Conservation (phyloP, 768 basidiomycete species). For the Stropharia rugosoannulata region DNA sequence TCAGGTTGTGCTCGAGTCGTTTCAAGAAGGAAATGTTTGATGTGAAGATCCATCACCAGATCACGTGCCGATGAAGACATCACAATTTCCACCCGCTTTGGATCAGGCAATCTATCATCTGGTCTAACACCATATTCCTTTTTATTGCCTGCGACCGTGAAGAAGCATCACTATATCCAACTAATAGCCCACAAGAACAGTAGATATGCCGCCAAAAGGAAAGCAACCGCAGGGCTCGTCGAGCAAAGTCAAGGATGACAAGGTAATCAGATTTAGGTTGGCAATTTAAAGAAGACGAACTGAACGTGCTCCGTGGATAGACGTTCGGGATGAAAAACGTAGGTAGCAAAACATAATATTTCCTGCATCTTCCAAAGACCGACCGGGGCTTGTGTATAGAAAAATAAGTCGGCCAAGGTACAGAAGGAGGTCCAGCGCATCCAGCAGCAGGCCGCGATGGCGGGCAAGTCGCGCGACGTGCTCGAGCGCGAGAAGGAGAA, state of each 20-base stretch:
- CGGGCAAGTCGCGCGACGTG: conserved; percentile 78
- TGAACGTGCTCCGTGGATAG: conserved; percentile 34
- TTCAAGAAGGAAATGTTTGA: too few relatives aligned
- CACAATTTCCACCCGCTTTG: not conserved
- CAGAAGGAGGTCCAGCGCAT: conserved; percentile 82
- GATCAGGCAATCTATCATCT: not conserved
- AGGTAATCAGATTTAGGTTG: conserved; percentile 46
- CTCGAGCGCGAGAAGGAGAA: conserved; percentile 89
- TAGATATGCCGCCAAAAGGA: conserved; percentile 80
- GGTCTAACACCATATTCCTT: not conserved
- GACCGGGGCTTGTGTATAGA: conserved; percentile 39
- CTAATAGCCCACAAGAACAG: not conserved
- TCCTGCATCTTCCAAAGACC: not conserved
- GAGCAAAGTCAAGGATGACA: conserved; percentile 79
- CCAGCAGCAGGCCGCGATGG: conserved; percentile 68
- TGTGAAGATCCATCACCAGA: too few relatives aligned
- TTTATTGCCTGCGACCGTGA: not conserved
- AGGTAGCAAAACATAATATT: conserved; percentile 24
- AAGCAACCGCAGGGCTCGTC: conserved; percentile 54
- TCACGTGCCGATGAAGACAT: not conserved
- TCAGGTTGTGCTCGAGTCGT: too few relatives aligned
- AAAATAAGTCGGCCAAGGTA: conserved; percentile 94
- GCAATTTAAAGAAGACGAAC: conserved; percentile 22
- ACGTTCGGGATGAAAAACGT: conserved; percentile 92
- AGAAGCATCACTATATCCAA: not conserved